Percentiles rank a stretch among this genome's conserved stretches.
phyloP scores from a whole-genome alignment of 257 asterid species.

The Fraxinus excelsior region DNA sequence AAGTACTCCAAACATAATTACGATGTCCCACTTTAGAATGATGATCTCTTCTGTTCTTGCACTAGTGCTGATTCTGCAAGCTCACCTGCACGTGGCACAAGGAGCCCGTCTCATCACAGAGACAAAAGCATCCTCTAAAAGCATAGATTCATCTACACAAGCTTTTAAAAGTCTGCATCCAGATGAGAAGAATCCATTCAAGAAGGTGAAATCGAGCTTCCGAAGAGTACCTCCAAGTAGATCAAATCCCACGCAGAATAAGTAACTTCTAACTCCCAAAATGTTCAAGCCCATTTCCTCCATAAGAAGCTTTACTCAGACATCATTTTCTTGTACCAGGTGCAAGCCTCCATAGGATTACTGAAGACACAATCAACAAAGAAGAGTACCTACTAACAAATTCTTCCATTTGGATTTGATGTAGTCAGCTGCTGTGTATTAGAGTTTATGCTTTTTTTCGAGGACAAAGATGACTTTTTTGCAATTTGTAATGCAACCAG shows the following conservation, averaged over 20 bases:
- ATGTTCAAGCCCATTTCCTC: slow-evolving; percentile 27
- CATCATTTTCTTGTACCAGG: slow-evolving; percentile 49
- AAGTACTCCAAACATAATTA: slow-evolving; percentile 23
- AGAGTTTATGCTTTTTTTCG: slow-evolving; percentile 16
- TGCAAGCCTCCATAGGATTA: slow-evolving; percentile 42
- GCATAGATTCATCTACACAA: slow-evolving; percentile 32
- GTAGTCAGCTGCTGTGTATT: slow-evolving; percentile 26
- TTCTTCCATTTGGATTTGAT: slow-evolving; percentile 11
- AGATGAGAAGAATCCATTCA: slow-evolving; percentile 47
- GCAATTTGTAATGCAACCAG: slow-evolving; percentile 27
- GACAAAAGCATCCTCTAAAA: slow-evolving; percentile 15
- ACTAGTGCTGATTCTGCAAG: slow-evolving; percentile 38
- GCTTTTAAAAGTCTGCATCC: slow-evolving; percentile 31
- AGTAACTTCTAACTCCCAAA: slow-evolving; percentile 44
- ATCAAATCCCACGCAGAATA: slow-evolving; percentile 68
- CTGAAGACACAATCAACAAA: slow-evolving; percentile 17
- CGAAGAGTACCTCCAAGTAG: slow-evolving; percentile 59
- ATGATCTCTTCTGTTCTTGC: slow-evolving; percentile 41
- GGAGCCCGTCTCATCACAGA: slow-evolving; percentile 35
- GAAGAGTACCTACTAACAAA: slow-evolving; percentile 10
- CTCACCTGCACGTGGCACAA: slow-evolving; percentile 31
- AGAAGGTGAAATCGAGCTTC: slow-evolving; percentile 51
- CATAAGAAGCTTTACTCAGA: slow-evolving; percentile 38
- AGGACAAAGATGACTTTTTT: slow-evolving; percentile 28
- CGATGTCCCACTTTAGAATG: slow-evolving; percentile 35